Conservation (phyloP, 1,284 basidiomycete genomes). For the Ustilago vetiveriae region DNA sequence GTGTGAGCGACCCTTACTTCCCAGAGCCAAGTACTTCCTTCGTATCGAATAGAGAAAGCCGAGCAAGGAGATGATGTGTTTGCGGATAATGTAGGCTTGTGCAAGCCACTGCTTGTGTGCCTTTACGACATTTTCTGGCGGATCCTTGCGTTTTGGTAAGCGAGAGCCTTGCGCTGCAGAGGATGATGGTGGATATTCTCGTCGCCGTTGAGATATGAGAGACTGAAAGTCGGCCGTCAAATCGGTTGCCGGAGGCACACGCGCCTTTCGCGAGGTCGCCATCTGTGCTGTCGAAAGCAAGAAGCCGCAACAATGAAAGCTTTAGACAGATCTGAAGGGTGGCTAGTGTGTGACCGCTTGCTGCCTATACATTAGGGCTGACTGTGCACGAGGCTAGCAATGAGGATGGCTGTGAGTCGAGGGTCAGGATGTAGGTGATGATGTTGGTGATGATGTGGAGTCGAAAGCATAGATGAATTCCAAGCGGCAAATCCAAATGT, state of each 20-base stretch:
- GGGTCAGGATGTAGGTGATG: neutral
- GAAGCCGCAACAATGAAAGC: too few relatives aligned
- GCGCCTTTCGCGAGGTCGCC: slow-evolving; percentile 15
- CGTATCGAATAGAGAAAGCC: slow-evolving; percentile 52
- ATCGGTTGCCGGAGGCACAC: slow-evolving; percentile 29
- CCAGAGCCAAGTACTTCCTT: slow-evolving; percentile 48
- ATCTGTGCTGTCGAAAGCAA: too few relatives aligned
- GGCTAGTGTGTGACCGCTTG: too few relatives aligned
- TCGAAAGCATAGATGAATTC: neutral
- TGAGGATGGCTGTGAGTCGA: too few relatives aligned
- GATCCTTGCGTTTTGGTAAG: slow-evolving; percentile 30
- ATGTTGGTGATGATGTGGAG: neutral
- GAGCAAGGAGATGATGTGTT: slow-evolving; percentile 46
- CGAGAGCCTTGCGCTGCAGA: slow-evolving; percentile 17
- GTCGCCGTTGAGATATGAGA: slow-evolving; percentile 27
- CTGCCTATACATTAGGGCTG: too few relatives aligned
- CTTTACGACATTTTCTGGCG: slow-evolving; percentile 33
- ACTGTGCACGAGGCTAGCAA: too few relatives aligned
- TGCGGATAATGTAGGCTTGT: slow-evolving; percentile 48
- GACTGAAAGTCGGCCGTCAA: slow-evolving; percentile 33
- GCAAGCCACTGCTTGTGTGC: slow-evolving; percentile 45
- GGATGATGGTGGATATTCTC: slow-evolving; percentile 36
- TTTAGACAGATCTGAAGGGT: too few relatives aligned
- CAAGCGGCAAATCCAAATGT: neutral
- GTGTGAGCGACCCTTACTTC: slow-evolving; percentile 18